phyloP scores from a whole-genome alignment of 352 stramenopile genomes.

The Peronospora destructor region DNA sequence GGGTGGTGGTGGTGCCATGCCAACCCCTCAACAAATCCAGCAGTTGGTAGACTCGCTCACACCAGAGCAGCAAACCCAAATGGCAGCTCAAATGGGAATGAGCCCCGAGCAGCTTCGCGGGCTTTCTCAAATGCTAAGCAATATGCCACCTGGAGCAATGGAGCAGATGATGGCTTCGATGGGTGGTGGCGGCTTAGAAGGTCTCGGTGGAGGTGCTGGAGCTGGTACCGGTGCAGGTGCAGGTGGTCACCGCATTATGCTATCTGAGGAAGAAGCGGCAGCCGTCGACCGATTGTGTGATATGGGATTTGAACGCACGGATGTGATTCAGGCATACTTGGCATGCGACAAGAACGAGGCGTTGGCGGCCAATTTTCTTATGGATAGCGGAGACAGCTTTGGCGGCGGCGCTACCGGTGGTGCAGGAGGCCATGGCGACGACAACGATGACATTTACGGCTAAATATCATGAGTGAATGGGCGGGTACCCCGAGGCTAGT shows the following conservation, averaged over 20 bases:
- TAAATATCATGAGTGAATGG: conserved; percentile 36
- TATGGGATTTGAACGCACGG: conserved; percentile 86
- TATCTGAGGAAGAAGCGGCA: conserved; percentile 72
- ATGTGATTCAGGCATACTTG: conserved; percentile 96
- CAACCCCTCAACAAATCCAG: conserved; percentile 79
- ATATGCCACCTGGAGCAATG: conserved; percentile 72
- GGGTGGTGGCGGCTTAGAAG: conserved; percentile 42
- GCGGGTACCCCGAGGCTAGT: conserved; percentile 11
- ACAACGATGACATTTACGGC: conserved; percentile 87
- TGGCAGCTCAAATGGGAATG: conserved; percentile 84
- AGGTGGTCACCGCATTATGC: conserved; percentile 58
- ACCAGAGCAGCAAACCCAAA: conserved; percentile 70
- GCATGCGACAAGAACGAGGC: conserved; percentile 99
- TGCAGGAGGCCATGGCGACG: conserved; percentile 42
- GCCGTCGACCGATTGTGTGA: conserved; percentile 72
- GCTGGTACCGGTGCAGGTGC: conserved; percentile 20
- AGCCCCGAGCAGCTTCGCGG: conserved; percentile 78
- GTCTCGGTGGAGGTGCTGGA: conserved; percentile 35
- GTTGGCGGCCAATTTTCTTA: conserved; percentile 97
- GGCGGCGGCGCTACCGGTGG: conserved; percentile 36
- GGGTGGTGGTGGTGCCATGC: conserved; percentile 45
- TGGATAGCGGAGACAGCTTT: conserved; percentile 86
- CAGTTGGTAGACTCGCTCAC: conserved; percentile 70
- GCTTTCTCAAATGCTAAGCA: conserved; percentile 83
- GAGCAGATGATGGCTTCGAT: conserved; percentile 85